phyloP scores from a whole-genome alignment of 345 rosid species.

The Psidium friedrichsthalianum region DNA sequence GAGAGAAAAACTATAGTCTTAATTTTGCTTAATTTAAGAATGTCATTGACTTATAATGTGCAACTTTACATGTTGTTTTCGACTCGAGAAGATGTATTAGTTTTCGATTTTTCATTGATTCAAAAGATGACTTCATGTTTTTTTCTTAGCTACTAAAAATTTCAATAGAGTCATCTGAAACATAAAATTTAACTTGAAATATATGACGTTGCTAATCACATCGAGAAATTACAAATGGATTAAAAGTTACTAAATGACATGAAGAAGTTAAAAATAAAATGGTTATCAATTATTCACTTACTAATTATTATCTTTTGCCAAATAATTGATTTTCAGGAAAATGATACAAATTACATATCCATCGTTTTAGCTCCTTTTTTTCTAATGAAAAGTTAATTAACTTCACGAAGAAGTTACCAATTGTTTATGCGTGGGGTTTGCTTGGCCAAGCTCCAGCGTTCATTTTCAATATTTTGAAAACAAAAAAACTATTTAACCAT shows the following conservation, averaged over 20 bases:
- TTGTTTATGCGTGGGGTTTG: background rate
- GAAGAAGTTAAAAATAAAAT: too few relatives aligned
- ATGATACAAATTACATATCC: background rate
- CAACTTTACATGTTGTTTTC: too few relatives aligned
- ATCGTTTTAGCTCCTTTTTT: background rate
- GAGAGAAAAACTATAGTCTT: too few relatives aligned
- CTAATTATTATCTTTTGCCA: background rate
- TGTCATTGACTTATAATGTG: too few relatives aligned
- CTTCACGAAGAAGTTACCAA: background rate
- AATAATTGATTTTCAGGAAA: background rate
- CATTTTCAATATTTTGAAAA: background rate
- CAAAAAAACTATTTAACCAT: too few relatives aligned
- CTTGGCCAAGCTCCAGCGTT: background rate
- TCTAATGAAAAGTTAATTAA: background rate
- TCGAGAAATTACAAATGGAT: background rate
- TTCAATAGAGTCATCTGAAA: rapidly evolving
- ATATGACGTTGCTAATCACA: rapidly evolving
- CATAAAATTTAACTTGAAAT: background rate
- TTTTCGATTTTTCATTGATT: background rate
- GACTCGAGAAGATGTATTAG: too few relatives aligned
- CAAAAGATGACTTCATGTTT: background rate
- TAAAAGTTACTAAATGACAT: background rate
- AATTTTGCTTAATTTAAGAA: too few relatives aligned
- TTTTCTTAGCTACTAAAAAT: background rate
- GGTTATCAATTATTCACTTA: background rate